phyloP scores from a whole-genome alignment of 129 eudicot species.

The Artemisia argyi region DNA sequence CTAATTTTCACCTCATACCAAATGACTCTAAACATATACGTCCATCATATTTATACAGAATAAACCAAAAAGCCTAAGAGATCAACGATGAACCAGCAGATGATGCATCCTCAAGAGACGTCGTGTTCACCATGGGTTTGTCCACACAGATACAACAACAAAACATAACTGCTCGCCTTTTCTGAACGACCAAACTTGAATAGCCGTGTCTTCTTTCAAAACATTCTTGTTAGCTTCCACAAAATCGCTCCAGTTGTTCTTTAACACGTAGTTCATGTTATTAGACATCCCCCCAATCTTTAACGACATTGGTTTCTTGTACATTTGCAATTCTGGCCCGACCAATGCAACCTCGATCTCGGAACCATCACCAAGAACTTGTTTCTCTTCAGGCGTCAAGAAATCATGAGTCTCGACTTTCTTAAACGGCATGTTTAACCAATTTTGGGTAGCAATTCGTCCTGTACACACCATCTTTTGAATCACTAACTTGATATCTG shows the following conservation, averaged over 20 bases:
- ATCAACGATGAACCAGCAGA: no score
- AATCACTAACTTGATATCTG: slow-evolving; percentile 9
- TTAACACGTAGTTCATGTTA: not conserved
- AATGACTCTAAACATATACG: no score
- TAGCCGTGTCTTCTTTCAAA: not conserved
- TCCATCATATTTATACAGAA: no score
- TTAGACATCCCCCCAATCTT: not conserved
- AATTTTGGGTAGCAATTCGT: not conserved
- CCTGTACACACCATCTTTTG: not conserved
- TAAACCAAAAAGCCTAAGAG: no score
- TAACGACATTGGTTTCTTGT: not conserved
- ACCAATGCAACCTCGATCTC: not conserved
- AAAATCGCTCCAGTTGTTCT: slow-evolving; percentile 11
- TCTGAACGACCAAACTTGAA: slow-evolving; percentile 17
- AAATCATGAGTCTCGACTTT: slow-evolving; percentile 6
- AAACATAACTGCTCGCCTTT: not conserved
- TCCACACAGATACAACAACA: not conserved
- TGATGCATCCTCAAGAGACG: no score
- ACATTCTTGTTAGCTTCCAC: not conserved
- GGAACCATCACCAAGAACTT: no score
- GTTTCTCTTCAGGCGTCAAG: slow-evolving; percentile 10
- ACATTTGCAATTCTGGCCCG: not conserved
- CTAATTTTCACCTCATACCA: no score
- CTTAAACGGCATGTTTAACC: slow-evolving; percentile 20
- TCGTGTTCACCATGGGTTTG: no score